Evolutionary conservation across 108 stramenopile genomes (phyloP), one percentile per base, ranked within the genome.

Genomic region (Cyclostephanos invisitatus): DNA sequence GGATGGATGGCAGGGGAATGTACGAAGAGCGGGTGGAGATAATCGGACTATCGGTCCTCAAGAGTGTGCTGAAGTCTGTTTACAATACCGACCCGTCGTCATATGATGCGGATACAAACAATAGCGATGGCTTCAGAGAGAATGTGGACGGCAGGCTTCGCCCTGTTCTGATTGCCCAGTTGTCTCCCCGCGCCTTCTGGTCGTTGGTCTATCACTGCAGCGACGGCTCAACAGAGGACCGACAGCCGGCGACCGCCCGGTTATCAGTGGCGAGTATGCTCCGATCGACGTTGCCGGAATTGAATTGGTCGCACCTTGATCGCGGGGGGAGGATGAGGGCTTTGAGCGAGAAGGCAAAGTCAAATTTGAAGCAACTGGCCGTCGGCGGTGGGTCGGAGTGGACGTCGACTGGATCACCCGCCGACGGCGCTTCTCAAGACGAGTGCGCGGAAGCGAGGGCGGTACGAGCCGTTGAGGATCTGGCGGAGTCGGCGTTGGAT

Each of bases 271-370:
- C 86, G 62, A 86, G 72, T 17, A 84, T 85, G 71, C 78, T 86
- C 18, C 76, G 78, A 49, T 21, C 27, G 21, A 42, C 85, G 4
- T 68, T 89, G 66, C 93, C 93, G 25, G 49, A 87, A 38, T 65
- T 88, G 63, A 87, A 91, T 65, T 96, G 91, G 95, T 75, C 85
- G 0, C 92, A 89, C 81, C 77, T 96, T 42, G 83, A 90, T 32
- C 84, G 87, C 21, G 82, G 91, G 50, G 86, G 81, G 32, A 84
- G 88, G 60, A 85, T 83, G 68, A 36, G 82, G 47, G 48, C 47
- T 28, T 59, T 89, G 27, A 89, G 86, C 50, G 95, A 88, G 62
- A 96, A 96, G 81, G 95, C 95, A 0, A 64, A 68, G 62, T 91
- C 93, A 49, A 92, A 96, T 72, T 65, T 86, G 62, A 84, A 87